Conservation (phyloP, 2,329 filamentous ascomycete species). For the Sordariomycetes sp. region DNA sequence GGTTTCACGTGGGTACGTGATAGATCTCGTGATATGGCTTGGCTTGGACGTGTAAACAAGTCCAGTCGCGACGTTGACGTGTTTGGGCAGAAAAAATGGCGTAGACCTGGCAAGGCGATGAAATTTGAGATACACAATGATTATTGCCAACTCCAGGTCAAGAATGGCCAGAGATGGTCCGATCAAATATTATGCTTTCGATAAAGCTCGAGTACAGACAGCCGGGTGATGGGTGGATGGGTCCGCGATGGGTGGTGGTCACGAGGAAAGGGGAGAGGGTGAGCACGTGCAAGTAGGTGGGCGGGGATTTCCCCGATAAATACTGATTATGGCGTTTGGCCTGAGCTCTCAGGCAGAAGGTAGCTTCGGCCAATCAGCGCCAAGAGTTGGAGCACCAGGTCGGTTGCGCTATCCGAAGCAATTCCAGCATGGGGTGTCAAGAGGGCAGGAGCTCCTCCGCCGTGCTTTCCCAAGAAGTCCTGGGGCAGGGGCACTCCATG, state of each 20-base stretch:
- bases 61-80: conserved; percentile 6
- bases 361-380: conserved; percentile 4
- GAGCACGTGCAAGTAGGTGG: conserved; percentile 29
- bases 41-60: conserved; percentile 6
- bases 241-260: conserved; percentile 18
- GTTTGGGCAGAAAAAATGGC: background rate
- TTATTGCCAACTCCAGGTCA: background rate
- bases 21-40: conserved; percentile 34
- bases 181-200: background rate
- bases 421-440: background rate
- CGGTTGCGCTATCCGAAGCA: background rate
- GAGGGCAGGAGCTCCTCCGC: too few relatives aligned
- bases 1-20: conserved; percentile 35
- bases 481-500: too few relatives aligned
- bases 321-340: conserved; percentile 8
- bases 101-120: conserved; percentile 1
- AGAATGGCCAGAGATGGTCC: background rate
- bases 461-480: too few relatives aligned
- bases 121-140: background rate
- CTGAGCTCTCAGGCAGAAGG: background rate
- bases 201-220: background rate
- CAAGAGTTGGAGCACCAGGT: background rate
- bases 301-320: conserved; percentile 19
- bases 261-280: conserved; percentile 24
- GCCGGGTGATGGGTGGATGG: background rate